A percentile compares a stretch with the other conserved stretches of the same genome.
Conservation (phyloP, 371 early-diverging fungal species). For the Saksenaea oblongispora region DNA sequence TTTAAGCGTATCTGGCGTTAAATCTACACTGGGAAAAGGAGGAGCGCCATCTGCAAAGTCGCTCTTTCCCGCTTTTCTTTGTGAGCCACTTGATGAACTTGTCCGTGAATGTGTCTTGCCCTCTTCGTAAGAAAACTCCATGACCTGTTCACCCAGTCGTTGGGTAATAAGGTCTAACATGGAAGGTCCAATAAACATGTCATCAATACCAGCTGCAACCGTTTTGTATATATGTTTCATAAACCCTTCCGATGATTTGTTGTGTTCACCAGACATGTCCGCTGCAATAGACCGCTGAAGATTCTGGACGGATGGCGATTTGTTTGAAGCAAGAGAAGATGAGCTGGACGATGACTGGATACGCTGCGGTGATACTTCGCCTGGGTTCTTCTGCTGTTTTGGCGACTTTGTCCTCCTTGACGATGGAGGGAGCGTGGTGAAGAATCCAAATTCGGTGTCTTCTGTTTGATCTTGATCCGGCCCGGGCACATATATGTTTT, state of each 20-base stretch:
- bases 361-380: constrained; percentile 7
- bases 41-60: background rate
- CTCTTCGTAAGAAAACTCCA: constrained; percentile 35
- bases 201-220: constrained; percentile 70
- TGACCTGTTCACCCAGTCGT: constrained; percentile 69
- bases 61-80: background rate
- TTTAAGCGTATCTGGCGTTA: constrained; percentile 10
- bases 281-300: constrained; percentile 8
- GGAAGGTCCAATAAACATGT: constrained; percentile 66
- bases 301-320: constrained; percentile 3
- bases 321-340: constrained; percentile 13
- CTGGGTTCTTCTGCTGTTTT: background rate
- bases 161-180: constrained; percentile 76
- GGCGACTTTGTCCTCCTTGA: background rate
- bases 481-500: constrained; percentile 54
- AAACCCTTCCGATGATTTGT: constrained; percentile 39
- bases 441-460: constrained; percentile 16
- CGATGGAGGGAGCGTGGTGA: constrained; percentile 13
- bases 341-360: constrained; percentile 19
- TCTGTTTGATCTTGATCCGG: constrained; percentile 26
- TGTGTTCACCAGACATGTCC: background rate
- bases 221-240: constrained; percentile 77
- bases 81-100: constrained; percentile 6
- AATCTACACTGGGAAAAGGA: background rate
- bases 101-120: constrained; percentile 3